These are phyloP conservation scores for Vaccinium darrowii DNA, from an alignment of 148 eudicot species.

Conservation along the genomic window DNA sequence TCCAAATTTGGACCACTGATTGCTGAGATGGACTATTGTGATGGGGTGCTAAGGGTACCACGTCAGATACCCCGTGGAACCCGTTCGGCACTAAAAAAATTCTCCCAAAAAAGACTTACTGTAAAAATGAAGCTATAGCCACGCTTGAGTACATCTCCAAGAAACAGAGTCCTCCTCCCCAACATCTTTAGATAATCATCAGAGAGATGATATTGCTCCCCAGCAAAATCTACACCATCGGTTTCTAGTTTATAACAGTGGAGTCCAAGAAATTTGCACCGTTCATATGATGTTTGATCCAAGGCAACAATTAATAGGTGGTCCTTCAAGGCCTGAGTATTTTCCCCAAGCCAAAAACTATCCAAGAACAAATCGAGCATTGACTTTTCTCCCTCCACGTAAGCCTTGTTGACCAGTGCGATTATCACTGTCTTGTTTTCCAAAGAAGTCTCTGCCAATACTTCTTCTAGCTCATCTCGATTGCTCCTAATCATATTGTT, in stretches of 20 bases:
- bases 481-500: slow-evolving; percentile 5
- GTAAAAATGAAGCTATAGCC: slow-evolving; percentile 70
- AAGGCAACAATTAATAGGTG: background rate
- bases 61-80: no score
- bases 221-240: background rate
- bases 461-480: background rate
- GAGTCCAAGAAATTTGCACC: background rate
- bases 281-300: slow-evolving; percentile 8
- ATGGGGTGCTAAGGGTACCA: no score
- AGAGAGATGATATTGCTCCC: background rate
- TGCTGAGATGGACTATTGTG: no score
- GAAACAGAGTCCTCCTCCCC: slow-evolving; percentile 4
- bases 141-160: slow-evolving; percentile 24
- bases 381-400: slow-evolving; percentile 11
- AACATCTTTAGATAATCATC: background rate
- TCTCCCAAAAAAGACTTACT: slow-evolving; percentile 29
- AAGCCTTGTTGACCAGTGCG: background rate
- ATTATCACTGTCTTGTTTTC: background rate
- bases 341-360: background rate
- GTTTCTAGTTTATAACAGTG: slow-evolving; percentile 1
- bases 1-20: no score
- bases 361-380: slow-evolving; percentile 8
- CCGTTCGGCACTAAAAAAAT: no score
- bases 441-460: background rate
- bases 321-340: background rate